Evolutionary conservation across 345 rosid species (phyloP).

Genomic region (Eucalyptus regnans): DNA sequence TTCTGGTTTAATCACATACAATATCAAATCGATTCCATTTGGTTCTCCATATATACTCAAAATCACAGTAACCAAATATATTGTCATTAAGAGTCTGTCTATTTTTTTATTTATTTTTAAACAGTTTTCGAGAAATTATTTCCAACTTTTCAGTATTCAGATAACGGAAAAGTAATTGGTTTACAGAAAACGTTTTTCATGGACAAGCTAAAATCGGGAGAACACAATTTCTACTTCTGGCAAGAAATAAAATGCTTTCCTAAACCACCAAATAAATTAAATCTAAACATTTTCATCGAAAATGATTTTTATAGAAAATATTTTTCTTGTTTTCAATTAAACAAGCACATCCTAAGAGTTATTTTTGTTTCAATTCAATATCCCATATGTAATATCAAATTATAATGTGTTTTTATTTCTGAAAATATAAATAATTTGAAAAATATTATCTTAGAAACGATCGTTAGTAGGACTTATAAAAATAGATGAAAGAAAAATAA

Average conservation of each 20-base stretch:
- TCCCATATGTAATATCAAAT: not conserved
- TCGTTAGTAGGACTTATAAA: fast-evolving
- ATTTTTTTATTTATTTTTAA: no score
- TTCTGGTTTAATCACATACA: not conserved
- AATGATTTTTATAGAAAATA: not conserved
- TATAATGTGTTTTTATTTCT: not conserved
- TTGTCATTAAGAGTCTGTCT: not conserved
- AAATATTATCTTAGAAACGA: fast-evolving
- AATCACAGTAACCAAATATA: not conserved
- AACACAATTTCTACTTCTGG: not conserved
- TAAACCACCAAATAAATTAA: not conserved
- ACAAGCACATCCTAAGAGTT: not conserved
- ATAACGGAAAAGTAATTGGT: fast-evolving
- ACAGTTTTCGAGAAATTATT: no score
- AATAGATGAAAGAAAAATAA: not conserved
- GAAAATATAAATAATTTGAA: fast-evolving
- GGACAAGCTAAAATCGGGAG: fast-evolving
- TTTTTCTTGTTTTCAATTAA: not conserved
- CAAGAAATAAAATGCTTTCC: not conserved
- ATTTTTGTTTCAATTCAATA: not conserved
- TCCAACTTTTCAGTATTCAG: fast-evolving
- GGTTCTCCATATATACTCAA: not conserved
- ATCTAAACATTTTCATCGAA: fast-evolving
- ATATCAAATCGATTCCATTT: not conserved
- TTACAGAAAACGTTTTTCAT: fast-evolving